A percentile compares a stretch with the other conserved stretches of the same genome.
Evolutionary conservation across 345 rosid genomes (phyloP).

Genomic region (Sisymbrium irio): DNA sequence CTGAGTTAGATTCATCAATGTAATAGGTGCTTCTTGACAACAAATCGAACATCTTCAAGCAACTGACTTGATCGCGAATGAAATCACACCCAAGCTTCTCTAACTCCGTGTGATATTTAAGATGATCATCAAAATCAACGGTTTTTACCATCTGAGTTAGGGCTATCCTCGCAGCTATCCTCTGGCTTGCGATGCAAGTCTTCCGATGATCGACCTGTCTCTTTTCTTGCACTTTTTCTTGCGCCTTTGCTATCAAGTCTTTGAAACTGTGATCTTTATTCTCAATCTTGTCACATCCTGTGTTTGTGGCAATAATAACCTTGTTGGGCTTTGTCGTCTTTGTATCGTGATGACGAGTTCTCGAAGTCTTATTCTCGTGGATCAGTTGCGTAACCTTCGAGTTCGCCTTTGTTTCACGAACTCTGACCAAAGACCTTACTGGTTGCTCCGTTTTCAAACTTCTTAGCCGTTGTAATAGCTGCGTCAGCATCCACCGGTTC

Average conservation of each 20-base stretch:
- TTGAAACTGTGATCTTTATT: neutral
- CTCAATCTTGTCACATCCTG: neutral
- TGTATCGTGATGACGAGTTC: neutral
- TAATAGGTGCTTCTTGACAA: neutral
- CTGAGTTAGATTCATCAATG: neutral
- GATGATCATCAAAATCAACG: neutral
- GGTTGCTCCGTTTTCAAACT: neutral
- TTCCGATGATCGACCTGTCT: neutral
- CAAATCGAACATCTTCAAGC: neutral
- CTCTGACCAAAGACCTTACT: neutral
- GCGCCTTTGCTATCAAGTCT: neutral
- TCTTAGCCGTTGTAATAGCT: neutral
- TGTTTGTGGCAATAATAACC: neutral
- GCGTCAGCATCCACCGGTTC: neutral
- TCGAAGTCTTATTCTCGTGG: neutral
- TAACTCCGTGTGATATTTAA: neutral
- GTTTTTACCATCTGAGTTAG: neutral
- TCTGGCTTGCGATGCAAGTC: neutral
- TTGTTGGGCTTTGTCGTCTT: neutral
- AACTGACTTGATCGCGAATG: neutral
- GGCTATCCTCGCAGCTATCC: neutral
- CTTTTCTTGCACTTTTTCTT: constrained; percentile 1
- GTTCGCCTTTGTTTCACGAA: neutral
- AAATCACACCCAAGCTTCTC: neutral
- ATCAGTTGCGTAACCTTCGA: neutral